Evolutionary conservation across 2,329 filamentous ascomycete species (phyloP), one percentile per base, ranked within the genome.

Genomic region (Didymella exigua): DNA sequence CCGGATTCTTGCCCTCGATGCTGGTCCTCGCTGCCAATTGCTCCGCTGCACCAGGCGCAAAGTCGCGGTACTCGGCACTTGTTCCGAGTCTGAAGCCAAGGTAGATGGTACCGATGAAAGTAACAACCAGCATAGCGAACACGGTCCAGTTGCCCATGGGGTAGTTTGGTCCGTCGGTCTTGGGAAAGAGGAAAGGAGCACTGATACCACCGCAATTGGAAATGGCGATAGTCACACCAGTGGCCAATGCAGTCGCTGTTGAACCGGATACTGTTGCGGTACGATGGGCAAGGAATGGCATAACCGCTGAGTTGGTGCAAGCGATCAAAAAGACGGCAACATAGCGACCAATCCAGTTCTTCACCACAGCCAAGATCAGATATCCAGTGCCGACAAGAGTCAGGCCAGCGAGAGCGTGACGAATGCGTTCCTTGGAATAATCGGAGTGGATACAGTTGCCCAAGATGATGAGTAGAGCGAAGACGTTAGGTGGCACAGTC

Each of bases 401-500:
- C 2, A 65, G 21, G 18, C 54, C 62, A 30, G 56, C 62, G 9
- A 65, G 49, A 9, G 58, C 58, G 26, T 65, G 62, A 16, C 62
- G 62, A 27, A 65, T 63, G 11, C 62, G 60, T 23, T 65, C 62
- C 23, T 56, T 63, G 10, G 60, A 60, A 45, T 61, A 60, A 27
- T 65, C 62, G n/a, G 62, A 65, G 34, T 65, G 62, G 14, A 65
- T 40, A n/a, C 61, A 64, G 41, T 62, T 64, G 16, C 43, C 21
- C 18, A 62, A 18, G 41, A 71, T 82, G 13, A 82, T 75, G 6
- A 81, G 73, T 56, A 86, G 87, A 5, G 83, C 84, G 1, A 83
- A 82, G 1, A 83, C 85, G 68, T 86, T 89, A 0, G 86, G 85
- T 1, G 86, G 86, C 0, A 89, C 85, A 0, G 85, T 87, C 80